Conservation (phyloP, 2,329 filamentous ascomycete species). For the Gaeumannomyces tritici region DNA sequence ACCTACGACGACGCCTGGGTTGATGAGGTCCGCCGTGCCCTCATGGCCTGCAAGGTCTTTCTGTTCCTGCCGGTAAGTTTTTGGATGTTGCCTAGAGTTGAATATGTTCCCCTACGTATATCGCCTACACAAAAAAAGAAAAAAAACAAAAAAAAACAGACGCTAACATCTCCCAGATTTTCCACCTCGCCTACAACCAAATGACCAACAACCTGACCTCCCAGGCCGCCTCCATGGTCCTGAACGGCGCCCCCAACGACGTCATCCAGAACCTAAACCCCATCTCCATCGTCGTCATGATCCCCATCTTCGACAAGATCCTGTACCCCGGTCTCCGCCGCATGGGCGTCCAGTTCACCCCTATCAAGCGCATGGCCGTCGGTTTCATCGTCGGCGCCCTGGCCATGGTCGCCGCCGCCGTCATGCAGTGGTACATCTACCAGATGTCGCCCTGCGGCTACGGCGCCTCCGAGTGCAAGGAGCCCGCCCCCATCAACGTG, state of each 20-base stretch:
- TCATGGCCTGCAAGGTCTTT: constrained; percentile 61
- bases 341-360: constrained; percentile 54
- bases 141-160: constrained; percentile 12
- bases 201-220: constrained; percentile 49
- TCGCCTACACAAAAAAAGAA: too few relatives aligned
- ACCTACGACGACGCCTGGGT: constrained; percentile 19
- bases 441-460: constrained; percentile 47
- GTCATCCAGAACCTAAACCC: constrained; percentile 67
- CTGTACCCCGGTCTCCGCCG: constrained; percentile 60
- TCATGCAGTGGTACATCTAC: constrained; percentile 55
- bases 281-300: constrained; percentile 63
- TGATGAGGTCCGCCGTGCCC: constrained; percentile 51
- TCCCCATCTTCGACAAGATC: constrained; percentile 58
- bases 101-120: constrained; percentile 30
- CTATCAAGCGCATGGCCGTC: constrained; percentile 63
- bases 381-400: constrained; percentile 57
- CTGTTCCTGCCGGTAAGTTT: constrained; percentile 53
- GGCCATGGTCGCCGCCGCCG: constrained; percentile 47
- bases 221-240: constrained; percentile 56
- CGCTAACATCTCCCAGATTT: neutral
- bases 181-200: constrained; percentile 5
- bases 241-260: constrained; percentile 67
- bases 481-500: constrained; percentile 42
- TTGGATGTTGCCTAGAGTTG: constrained; percentile 14
- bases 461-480: constrained; percentile 22